These are phyloP conservation scores for Tuber magnatum DNA, from an alignment of 495 filamentous ascomycete species.

Conservation along the genomic window DNA sequence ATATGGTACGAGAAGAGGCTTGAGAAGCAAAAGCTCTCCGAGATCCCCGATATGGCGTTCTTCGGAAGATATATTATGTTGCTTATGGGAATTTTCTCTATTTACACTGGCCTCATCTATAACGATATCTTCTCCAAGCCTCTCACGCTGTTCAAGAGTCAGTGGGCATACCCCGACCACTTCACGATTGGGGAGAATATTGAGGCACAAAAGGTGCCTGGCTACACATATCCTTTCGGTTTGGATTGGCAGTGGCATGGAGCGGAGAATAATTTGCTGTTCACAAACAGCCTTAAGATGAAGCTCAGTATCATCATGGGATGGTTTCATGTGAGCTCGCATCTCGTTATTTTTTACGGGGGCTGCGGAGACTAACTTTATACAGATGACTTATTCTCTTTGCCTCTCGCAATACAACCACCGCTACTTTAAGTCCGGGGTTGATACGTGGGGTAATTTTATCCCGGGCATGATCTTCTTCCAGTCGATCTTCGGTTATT, in stretches of 20 bases:
- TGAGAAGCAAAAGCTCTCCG: constrained; percentile 75
- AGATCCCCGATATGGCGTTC: constrained; percentile 95
- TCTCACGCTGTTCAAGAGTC: constrained; percentile 75
- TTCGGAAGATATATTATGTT: constrained; percentile 97
- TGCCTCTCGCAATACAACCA: constrained; percentile 89
- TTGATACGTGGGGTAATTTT: constrained; percentile 96
- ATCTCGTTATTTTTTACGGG: neutral
- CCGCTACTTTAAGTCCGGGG: constrained; percentile 82
- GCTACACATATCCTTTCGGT: constrained; percentile 87
- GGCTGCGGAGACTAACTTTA: neutral
- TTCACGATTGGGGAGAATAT: constrained; percentile 57
- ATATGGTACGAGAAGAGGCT: constrained; percentile 90
- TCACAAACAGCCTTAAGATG: constrained; percentile 99
- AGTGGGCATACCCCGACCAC: constrained; percentile 74
- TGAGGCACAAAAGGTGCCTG: constrained; percentile 52
- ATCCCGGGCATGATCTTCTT: constrained; percentile 98
- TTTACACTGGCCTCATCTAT: constrained; percentile 96
- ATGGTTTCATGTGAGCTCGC: constrained; percentile 67
- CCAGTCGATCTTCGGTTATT: constrained; percentile 96
- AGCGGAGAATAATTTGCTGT: constrained; percentile 85
- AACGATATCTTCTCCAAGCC: constrained; percentile 95
- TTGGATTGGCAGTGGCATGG: constrained; percentile 97
- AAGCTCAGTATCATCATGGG: constrained; percentile 95
- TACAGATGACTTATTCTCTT: constrained; percentile 89
- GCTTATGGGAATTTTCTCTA: constrained; percentile 93